Conservation (phyloP, 441 rosid species). For the Pelargonium myrrhifolium region DNA sequence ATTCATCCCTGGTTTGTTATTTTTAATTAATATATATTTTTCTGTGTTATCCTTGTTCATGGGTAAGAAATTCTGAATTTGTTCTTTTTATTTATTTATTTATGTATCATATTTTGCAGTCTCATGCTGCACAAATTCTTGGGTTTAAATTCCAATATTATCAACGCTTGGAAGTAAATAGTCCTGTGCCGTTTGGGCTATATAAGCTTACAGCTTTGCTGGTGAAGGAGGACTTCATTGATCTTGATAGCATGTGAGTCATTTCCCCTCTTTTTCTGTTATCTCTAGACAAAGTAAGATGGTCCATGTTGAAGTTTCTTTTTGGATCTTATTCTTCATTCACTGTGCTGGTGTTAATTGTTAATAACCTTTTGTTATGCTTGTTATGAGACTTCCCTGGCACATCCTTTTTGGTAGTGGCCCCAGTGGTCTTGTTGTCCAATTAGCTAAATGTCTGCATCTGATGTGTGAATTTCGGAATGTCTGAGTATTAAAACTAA, state of each 20-base stretch:
- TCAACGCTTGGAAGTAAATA: conserved; percentile 82
- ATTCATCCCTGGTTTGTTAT: conserved; percentile 9
- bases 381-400: neutral
- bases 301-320: neutral
- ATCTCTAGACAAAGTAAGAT: neutral
- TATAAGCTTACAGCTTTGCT: conserved; percentile 89
- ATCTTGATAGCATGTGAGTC: conserved; percentile 93
- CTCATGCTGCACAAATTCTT: conserved; percentile 99
- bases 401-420: neutral
- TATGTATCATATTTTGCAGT: conserved; percentile 67
- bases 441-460: neutral
- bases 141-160: conserved; percentile 99
- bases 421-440: neutral
- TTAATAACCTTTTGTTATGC: neutral
- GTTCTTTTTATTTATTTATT: no score
- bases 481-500: neutral
- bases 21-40: conserved; percentile 9
- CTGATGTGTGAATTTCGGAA: neutral
- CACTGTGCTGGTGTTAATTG: neutral
- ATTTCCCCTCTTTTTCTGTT: neutral
- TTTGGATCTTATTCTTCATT: conserved; percentile 1
- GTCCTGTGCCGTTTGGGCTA: conserved; percentile 83
- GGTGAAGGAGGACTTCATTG: conserved; percentile 89
- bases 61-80: no score
- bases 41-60: no score